Base-by-base conservation (phyloP, 2,329 filamentous ascomycete genomes). In the Ascochyta pisi region DNA sequence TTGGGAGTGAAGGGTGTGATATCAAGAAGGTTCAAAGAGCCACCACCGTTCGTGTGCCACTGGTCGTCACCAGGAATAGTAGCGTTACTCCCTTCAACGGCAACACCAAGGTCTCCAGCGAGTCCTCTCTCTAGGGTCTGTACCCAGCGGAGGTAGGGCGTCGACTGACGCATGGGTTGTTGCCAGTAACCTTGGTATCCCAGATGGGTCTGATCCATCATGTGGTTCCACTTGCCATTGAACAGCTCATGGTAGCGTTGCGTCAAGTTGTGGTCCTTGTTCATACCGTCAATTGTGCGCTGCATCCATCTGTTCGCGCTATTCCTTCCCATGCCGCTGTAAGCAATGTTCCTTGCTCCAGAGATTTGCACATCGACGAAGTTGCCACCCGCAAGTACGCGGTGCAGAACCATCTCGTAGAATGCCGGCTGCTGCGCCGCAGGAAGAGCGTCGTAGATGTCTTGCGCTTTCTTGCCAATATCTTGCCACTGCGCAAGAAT, bases 141-240 rank as follows among this genome's bases (percentile, higher is more conserved):
- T 1, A 88, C 84, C 61, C 84, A 87, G 5, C 81, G 76, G 60
- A 89, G 79, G 7, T 84, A 81, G 0, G 88, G 87, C 1, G 89
- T 81, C 0, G 83, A 82, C 67, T 91, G 89, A 31, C 87, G 80
- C 88, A 90, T 90, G 1, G 89, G 87, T 69, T 90, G 88, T 73
- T 91, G 88, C 87, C 75, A 77, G 58, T 74, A 76, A 12, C 73
- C 71, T 58, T 75, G 70, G 50, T 77, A 76, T 13, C 73, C 73
- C n/a, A 77, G 53, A 65, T 77, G 75, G 6, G 74, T 76, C 50
- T 77, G 75, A 29, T 77, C 72, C 70, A 75, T 69, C 69, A 77
- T 76, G 47, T 77, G 75, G 26, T 72, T 63, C 75, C 74, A 77
- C 54, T 76, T 77, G 7, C 74, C 74, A 48, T 69, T 70, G 43